These are phyloP conservation scores for Chalaropsis thielavioides DNA, from an alignment of 2,329 filamentous ascomycete species.

Conservation along the genomic window DNA sequence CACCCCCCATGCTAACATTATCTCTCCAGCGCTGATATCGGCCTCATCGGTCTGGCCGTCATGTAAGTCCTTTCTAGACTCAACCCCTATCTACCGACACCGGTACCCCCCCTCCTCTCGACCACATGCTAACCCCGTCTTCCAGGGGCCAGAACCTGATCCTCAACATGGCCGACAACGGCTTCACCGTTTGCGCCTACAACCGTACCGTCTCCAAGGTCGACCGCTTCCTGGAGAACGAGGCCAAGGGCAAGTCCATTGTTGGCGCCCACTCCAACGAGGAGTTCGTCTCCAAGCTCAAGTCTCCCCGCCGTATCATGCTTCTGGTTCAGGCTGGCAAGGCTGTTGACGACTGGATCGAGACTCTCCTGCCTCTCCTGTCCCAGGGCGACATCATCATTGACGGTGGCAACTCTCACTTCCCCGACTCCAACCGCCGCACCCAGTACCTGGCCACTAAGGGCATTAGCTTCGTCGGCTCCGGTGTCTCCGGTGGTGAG, in stretches of 20 bases:
- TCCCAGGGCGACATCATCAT: constrained; percentile 95
- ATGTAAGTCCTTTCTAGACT: constrained; percentile 42
- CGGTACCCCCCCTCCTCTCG: neutral
- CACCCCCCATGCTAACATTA: constrained; percentile 45
- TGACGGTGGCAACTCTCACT: constrained; percentile 98
- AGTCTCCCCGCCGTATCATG: constrained; percentile 95
- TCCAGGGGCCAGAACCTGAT: constrained; percentile 68
- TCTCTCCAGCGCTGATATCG: constrained; percentile 62
- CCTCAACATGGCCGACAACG: constrained; percentile 76
- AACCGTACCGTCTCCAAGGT: constrained; percentile 99
- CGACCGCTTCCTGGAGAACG: constrained; percentile 80
- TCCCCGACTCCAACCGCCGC: constrained; percentile 96
- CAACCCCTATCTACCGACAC: neutral
- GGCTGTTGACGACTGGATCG: constrained; percentile 97
- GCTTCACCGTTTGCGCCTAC: constrained; percentile 95
- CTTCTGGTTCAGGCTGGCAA: constrained; percentile 96
- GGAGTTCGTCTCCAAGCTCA: constrained; percentile 93
- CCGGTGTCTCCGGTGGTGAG: constrained; percentile 96
- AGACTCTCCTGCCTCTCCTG: constrained; percentile 73
- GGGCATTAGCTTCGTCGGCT: constrained; percentile 90
- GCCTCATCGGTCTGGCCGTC: constrained; percentile 84
- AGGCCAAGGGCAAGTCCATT: constrained; percentile 90
- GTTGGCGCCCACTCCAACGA: constrained; percentile 84
- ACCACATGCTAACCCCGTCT: constrained; percentile 16
- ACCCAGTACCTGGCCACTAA: constrained; percentile 75